Conservation (phyloP, 768 basidiomycete genomes). For the Mycena belliarum region DNA sequence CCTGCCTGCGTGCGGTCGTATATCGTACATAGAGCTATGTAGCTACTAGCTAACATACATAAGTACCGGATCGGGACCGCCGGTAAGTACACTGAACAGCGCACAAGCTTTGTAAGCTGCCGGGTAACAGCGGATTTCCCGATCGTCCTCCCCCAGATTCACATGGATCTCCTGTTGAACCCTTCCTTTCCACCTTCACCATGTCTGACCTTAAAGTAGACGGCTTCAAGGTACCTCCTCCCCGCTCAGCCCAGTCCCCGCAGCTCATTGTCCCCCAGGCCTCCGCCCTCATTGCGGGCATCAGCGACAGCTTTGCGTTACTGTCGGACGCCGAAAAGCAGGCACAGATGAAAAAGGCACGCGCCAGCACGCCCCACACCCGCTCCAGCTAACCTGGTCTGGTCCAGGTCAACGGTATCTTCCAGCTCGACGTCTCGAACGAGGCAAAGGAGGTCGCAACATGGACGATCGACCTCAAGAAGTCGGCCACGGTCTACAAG, state of each 20-base stretch:
- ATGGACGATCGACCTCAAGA: conserved; percentile 96
- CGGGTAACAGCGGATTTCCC: too few species aligned
- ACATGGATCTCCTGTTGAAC: background rate
- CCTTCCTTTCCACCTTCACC: conserved; percentile 11
- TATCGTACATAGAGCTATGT: too few species aligned
- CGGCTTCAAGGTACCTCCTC: conserved; percentile 64
- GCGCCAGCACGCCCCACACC: background rate
- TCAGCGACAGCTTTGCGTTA: conserved; percentile 52
- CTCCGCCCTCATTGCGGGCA: conserved; percentile 61
- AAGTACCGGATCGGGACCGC: too few species aligned
- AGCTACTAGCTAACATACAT: too few species aligned
- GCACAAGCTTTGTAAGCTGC: too few species aligned
- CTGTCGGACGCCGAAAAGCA: conserved; percentile 65
- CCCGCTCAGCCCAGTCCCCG: too few species aligned
- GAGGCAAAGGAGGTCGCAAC: conserved; percentile 64
- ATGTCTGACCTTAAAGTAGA: conserved; percentile 74
- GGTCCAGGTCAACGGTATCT: conserved; percentile 79
- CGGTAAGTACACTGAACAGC: too few species aligned
- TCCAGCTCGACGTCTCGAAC: conserved; percentile 82
- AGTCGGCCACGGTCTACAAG: conserved; percentile 73
- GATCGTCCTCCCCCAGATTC: too few species aligned
- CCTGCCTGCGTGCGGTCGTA: too few species aligned
- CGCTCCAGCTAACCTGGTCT: background rate
- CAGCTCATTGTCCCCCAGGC: conserved; percentile 42
- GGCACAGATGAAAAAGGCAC: conserved; percentile 74